Evolutionary conservation across 2,329 filamentous ascomycete species (phyloP).

Genomic region (Aspergillus awamori): DNA sequence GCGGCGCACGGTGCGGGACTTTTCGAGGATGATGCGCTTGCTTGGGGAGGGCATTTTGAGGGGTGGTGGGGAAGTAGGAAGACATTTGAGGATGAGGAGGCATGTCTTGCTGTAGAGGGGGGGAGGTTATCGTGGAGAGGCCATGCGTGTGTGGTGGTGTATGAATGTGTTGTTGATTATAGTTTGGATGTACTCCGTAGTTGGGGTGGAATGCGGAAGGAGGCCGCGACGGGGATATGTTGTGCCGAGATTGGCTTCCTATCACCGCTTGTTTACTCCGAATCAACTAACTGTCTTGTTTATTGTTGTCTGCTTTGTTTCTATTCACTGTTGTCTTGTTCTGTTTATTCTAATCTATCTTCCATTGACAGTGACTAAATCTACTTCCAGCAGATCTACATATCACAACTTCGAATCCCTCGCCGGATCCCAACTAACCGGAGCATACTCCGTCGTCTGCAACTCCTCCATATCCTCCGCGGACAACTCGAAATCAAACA

Average conservation of each 20-base stretch:
- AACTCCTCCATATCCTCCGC: constrained; percentile 61
- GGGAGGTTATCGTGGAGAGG: not conserved
- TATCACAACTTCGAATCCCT: constrained; percentile 30
- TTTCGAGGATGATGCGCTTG: constrained; percentile 40
- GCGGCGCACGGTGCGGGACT: constrained; percentile 43
- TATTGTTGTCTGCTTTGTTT: no score
- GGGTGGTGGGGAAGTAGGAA: not conserved
- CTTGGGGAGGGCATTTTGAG: constrained; percentile 33
- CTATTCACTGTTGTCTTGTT: no score
- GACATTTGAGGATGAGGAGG: constrained; percentile 6
- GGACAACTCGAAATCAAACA: constrained; percentile 64
- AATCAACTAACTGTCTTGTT: not conserved
- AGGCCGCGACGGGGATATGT: constrained; percentile 33
- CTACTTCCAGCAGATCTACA: not conserved
- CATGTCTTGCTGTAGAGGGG: no score
- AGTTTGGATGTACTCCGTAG: not conserved
- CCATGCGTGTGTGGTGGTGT: not conserved
- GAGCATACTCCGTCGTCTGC: constrained; percentile 58
- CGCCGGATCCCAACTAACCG: constrained; percentile 62
- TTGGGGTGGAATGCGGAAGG: not conserved
- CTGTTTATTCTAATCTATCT: not conserved
- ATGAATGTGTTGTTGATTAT: not conserved
- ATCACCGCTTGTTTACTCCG: not conserved
- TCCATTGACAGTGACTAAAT: not conserved
- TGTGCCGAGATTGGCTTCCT: constrained; percentile 28